Base-by-base conservation (phyloP, 1,284 basidiomycete genomes). In the Trichosporon coremiiforme region DNA sequence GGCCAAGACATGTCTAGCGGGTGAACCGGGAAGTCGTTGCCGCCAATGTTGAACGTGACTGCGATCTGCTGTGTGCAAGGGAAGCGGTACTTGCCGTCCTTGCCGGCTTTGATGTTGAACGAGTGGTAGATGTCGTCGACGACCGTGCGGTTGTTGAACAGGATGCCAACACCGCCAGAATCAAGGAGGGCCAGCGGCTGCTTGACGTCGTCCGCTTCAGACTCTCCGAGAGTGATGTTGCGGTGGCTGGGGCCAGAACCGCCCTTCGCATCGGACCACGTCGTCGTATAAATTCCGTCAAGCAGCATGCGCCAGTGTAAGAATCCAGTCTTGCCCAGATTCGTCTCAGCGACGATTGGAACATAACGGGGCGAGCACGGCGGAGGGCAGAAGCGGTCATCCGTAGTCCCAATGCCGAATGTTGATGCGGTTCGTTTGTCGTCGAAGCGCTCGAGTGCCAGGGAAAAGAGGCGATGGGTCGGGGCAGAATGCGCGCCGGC, bases 1-100 rank as follows among this genome's bases (percentile, higher is more conserved):
- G 78, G 68, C 75, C 79, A 80, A 2, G 77, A 78, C 80, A 83
- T 80, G 66, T 84, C 83, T 29, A 84, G 76, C 9, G 83, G 83
- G 66, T 84, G 83, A 7, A 80, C 74, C 4, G 81, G 76, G 67
- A 76, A 78, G 41, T 73, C 69, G 38, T 73, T 62, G 0, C 78
- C 77, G 31, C 75, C 78, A 63, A 84, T 78, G 17, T 69, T 79
- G 71, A 84, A 80, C 3, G 78, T 73, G n/a, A 82, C 63, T 0
- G 80, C 65, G n/a, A 84, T 31, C 45, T 77, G 80, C 29, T 71
- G 71, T 9, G 77, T 80, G 60, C 83, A 84, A 2, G 80, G 76
- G 77, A 84, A 76, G 53, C 82, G 82, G 67, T 83, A 80, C 13
- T 74, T 64, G 0, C 80, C 80, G 67, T 81, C 82, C 1, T 74